Evolutionary conservation across 768 basidiomycete genomes (phyloP), one percentile per base, ranked within the genome.

Genomic region (Leucocoprinus leucothites): DNA sequence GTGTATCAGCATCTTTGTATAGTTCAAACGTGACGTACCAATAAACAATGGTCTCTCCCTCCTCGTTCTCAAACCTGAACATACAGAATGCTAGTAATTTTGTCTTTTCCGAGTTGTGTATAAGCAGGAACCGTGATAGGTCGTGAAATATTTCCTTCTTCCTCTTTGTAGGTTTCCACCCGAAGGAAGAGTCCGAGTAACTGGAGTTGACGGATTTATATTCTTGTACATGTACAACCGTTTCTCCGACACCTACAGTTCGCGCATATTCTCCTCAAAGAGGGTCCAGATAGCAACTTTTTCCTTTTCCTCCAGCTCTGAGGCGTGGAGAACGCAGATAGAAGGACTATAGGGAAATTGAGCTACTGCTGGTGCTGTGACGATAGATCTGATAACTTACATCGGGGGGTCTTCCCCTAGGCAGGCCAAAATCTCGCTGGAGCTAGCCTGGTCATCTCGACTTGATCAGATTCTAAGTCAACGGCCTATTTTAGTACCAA

Each of bases 1-100:
- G 16, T 55, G 19, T 16, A 6, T 31, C 14, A 49, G 31, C 14
- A 45, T 46, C 9, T 41, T 9, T 25, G 38, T 19, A n/a, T 16
- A 51, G 24, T 28, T 38, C 25, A 40, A 35, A 36, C 40, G 26
- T 18, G 41, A 61, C 67, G 24, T 61, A 90, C 91, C 89, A 92
- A 64, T 93, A 94, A 2, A 90, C 48, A 2, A 89, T 67, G 53
- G 82, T 69, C 57, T 82, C 75, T 3, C 71, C 72, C 8, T 81
- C 75, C 59, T 93, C 91, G 25, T 71, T 64, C 53, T 91, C 90
- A 57, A 93, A 93, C 1, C 90, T 82, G 65, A 92, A 91, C 70
- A 82, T 82, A 14, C 75, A 61, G 57, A 74, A 82, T 1, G 74
- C 79, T 26, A 71, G 58, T 22, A 77, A 36, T 11, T 57, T 43